Percentiles rank a stretch among this genome's conserved stretches.
Conservation (phyloP, 768 basidiomycete genomes). For the Kwoniella sp. region DNA sequence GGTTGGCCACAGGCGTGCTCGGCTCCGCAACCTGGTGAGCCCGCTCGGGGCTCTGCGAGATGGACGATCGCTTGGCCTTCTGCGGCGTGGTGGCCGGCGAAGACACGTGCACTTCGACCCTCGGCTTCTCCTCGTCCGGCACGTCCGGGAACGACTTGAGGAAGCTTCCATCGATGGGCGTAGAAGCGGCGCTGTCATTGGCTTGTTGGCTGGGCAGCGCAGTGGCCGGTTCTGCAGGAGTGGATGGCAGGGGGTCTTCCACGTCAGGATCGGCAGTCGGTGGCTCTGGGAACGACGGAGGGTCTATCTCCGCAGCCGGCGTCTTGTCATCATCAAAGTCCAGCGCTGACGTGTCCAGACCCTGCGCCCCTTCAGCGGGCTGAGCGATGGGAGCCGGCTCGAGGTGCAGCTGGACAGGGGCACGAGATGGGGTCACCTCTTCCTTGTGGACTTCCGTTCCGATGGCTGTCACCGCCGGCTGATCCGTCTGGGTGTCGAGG, state of each 20-base stretch:
- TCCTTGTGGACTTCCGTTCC: constrained; percentile 3
- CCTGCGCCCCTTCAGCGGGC: constrained; percentile 12
- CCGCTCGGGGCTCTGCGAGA: neutral
- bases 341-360: neutral
- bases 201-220: neutral
- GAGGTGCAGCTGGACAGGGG: constrained; percentile 29
- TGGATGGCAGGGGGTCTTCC: constrained; percentile 8
- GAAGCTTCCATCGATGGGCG: constrained; percentile 32
- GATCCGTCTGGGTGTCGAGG: constrained; percentile 9
- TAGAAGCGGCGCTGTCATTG: constrained; percentile 4
- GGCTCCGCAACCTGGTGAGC: neutral
- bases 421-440: neutral
- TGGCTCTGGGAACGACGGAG: constrained; percentile 22
- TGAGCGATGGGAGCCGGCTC: constrained; percentile 41
- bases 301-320: neutral
- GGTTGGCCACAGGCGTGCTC: constrained; percentile 15
- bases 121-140: constrained; percentile 38
- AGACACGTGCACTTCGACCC: constrained; percentile 39
- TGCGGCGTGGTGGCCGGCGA: constrained; percentile 23
- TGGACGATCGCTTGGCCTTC: constrained; percentile 3
- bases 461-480: constrained; percentile 11
- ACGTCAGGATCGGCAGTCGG: constrained; percentile 20
- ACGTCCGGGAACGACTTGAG: constrained; percentile 39
- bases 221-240: constrained; percentile 2
- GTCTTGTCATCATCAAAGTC: neutral